A percentile compares a stretch with the other conserved stretches of the same genome.
Conservation (phyloP, 2,329 filamentous ascomycete species). For the Fusarium multiceps region DNA sequence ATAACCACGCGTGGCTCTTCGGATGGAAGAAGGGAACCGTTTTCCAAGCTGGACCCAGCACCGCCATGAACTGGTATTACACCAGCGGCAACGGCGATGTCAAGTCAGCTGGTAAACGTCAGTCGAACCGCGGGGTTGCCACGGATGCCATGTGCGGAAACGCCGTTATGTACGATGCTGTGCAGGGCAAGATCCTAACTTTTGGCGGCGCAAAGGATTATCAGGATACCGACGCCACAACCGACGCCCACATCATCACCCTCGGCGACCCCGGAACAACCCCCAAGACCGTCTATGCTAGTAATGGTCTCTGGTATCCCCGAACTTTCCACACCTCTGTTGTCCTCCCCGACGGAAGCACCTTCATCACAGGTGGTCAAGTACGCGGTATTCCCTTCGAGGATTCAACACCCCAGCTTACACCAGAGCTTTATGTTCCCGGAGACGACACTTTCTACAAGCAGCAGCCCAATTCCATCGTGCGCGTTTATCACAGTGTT, state of each 20-base stretch:
- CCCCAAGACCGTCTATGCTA: neutral
- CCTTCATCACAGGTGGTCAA: conserved; percentile 61
- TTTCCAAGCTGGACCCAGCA: conserved; percentile 66
- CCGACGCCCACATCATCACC: conserved; percentile 62
- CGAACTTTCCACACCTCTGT: conserved; percentile 60
- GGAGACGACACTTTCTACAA: conserved; percentile 17
- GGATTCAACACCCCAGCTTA: conserved; percentile 19
- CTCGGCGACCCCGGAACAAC: conserved; percentile 47
- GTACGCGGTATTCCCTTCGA: conserved; percentile 7
- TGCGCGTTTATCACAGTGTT: conserved; percentile 25
- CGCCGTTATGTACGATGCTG: conserved; percentile 68
- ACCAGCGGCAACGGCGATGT: conserved; percentile 46
- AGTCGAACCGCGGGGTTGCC: conserved; percentile 49
- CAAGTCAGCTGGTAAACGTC: conserved; percentile 42
- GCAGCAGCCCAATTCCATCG: conserved; percentile 16
- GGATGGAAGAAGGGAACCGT: conserved; percentile 58
- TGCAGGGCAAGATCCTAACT: conserved; percentile 66
- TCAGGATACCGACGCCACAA: conserved; percentile 54
- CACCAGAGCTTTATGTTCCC: conserved; percentile 23
- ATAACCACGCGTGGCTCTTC: conserved; percentile 47
- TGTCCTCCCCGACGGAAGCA: conserved; percentile 60
- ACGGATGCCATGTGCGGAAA: conserved; percentile 66
- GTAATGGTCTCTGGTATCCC: conserved; percentile 18
- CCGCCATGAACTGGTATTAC: conserved; percentile 66
- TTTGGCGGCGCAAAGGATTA: conserved; percentile 63